Conservation (phyloP, 331 rosid species). For the Saraca asoca region DNA sequence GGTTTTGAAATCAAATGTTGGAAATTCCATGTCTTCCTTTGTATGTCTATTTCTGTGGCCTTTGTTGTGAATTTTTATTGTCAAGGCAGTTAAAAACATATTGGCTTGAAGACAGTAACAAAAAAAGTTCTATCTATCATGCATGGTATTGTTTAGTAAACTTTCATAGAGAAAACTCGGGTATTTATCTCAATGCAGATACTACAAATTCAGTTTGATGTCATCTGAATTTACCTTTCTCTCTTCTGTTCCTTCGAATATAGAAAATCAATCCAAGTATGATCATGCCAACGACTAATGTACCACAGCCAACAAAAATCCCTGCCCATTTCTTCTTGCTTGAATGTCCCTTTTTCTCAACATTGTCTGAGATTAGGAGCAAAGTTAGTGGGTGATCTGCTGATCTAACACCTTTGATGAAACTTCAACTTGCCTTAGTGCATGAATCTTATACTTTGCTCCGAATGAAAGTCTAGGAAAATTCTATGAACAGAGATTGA, state of each 20-base stretch:
- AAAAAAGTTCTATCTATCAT: neutral
- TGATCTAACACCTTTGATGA: neutral
- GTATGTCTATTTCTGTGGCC: too few species aligned
- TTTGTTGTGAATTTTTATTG: too few species aligned
- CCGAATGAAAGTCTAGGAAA: neutral
- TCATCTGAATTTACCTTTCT: constrained; percentile 6
- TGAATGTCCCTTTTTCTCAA: neutral
- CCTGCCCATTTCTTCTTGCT: neutral
- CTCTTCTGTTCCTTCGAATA: constrained; percentile 2
- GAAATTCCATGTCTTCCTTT: too few species aligned
- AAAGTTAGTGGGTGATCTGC: neutral
- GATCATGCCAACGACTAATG: neutral
- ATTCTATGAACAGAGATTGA: neutral
- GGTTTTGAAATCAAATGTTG: too few species aligned
- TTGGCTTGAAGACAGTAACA: neutral
- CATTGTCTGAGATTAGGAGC: neutral
- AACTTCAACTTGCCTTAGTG: neutral
- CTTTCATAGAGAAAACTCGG: neutral
- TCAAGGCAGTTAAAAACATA: neutral
- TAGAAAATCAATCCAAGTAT: neutral
- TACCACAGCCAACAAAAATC: neutral
- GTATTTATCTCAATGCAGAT: neutral
- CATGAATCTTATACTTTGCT: neutral
- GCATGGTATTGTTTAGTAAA: neutral
- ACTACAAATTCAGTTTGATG: neutral